Evolutionary conservation across 1,139 yeast genomes (phyloP), one percentile per base, ranked within the genome.

Genomic region (Blastobotrys persicus): DNA sequence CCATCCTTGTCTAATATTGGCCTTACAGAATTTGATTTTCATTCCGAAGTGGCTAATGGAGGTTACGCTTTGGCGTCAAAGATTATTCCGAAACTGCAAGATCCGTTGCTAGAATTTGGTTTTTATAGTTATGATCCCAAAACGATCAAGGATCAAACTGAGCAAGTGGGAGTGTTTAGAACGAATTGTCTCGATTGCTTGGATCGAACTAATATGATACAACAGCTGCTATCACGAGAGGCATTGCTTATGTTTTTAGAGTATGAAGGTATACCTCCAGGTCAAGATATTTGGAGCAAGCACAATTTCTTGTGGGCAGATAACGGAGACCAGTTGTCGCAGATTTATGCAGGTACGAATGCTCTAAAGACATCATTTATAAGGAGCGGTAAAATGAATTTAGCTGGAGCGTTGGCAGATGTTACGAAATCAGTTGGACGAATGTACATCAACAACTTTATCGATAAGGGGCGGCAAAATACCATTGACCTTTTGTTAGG

Each of bases 261-360:
- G 48, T 84, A 80, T 59, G 75, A 77, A 48, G 64, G 68, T 46
- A 68, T 69, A 51, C 66, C 64, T 28, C 70, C 70, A 19, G 59
- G 62, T 5, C 59, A 68, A 7, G 92, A 82, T 17, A 69, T 87
- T 41, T 75, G 82, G 64, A 65, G 69, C 37, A 81, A 78, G 53
- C 97, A 91, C 62, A 87, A 89, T 59, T 74, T 84, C 2, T 70
- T 92, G 18, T 94, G 98, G 98, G 99, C 98, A 0, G 97, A 94
- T 67, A 91, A 92, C 66, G 99, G 98, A 43, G 98, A 94, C 68
- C 96, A 94, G 53, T 80, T 94, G 7, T 89, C 98, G 1, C 97
- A 89, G 65, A 92, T 92, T 26, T 94, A 94, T 65, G 92, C 98
- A 0, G 98, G 98, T 4, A 94, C 98, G 0, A 91, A 92, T 64